Evolutionary conservation across 179 eudicot genomes (phyloP).

Genomic region (Heliamphora pulchella): DNA sequence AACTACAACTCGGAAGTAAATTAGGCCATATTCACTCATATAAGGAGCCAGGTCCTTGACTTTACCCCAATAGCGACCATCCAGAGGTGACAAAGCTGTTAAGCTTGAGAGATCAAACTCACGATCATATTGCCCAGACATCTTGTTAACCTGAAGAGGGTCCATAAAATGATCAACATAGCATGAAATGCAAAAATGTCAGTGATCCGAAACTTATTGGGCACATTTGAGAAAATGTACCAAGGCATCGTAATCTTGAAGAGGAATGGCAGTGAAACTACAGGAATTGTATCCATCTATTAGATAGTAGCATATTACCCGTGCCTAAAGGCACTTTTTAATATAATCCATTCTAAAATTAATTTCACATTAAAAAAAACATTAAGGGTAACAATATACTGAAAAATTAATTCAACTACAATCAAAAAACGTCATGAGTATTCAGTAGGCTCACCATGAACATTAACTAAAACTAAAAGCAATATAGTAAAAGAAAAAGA

Average conservation of each 20-base stretch:
- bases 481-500: too few species aligned
- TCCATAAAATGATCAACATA: not conserved
- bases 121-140: constrained; percentile 21
- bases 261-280: not conserved
- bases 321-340: too few species aligned
- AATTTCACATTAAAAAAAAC: too few species aligned
- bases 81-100: constrained; percentile 60
- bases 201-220: not conserved
- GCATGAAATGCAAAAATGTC: too few species aligned
- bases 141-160: constrained; percentile 37
- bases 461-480: too few species aligned
- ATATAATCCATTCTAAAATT: too few species aligned
- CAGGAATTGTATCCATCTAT: not conserved
- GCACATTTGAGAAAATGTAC: not conserved
- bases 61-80: constrained; percentile 63
- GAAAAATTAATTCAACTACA: too few species aligned
- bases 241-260: not conserved
- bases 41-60: constrained; percentile 75
- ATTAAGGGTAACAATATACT: too few species aligned
- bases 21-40: constrained; percentile 86
- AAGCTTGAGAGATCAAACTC: constrained; percentile 41
- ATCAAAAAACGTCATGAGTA: too few species aligned
- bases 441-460: too few species aligned
- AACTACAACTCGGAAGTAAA: constrained; percentile 67
- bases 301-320: too few species aligned